phyloP scores from a whole-genome alignment of 352 stramenopile species.

The Globisporangium viniferum region DNA sequence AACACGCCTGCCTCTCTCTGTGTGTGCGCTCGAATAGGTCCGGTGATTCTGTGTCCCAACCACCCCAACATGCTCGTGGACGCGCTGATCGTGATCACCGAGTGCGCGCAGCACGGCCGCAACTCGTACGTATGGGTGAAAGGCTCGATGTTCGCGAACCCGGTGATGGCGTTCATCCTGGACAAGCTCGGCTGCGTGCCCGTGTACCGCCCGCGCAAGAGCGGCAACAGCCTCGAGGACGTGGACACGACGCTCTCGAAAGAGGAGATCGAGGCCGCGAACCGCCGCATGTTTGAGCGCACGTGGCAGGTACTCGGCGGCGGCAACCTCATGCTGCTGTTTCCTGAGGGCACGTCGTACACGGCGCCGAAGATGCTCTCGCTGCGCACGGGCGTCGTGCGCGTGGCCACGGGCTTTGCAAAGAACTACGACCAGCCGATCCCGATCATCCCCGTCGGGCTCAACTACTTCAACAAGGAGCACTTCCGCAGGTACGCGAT shows the following conservation, averaged over 20 bases:
- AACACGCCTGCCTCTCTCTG: neutral
- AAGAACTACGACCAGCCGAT: constrained; percentile 69
- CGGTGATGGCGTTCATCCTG: constrained; percentile 35
- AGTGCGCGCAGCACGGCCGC: constrained; percentile 47
- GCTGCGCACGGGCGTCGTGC: constrained; percentile 69
- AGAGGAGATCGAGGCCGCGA: constrained; percentile 58
- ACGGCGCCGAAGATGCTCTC: constrained; percentile 76
- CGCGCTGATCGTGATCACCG: constrained; percentile 71
- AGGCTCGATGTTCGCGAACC: constrained; percentile 70
- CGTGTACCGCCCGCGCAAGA: constrained; percentile 58
- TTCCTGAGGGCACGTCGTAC: constrained; percentile 80
- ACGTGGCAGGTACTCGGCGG: constrained; percentile 57
- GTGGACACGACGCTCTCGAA: constrained; percentile 60
- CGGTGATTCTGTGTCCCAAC: constrained; percentile 77
- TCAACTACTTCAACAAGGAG: constrained; percentile 86
- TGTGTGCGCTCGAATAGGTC: constrained; percentile 23
- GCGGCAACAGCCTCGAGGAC: constrained; percentile 45
- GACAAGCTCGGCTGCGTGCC: constrained; percentile 55
- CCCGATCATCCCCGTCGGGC: constrained; percentile 61
- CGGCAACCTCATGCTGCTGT: constrained; percentile 75
- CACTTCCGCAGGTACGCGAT: constrained; percentile 48
- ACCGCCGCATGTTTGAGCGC: constrained; percentile 71
- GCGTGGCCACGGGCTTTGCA: constrained; percentile 65
- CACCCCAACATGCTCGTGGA: constrained; percentile 85
- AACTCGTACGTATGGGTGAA: constrained; percentile 75